Evolutionary conservation across 495 filamentous ascomycete species (phyloP), one percentile per base, ranked within the genome.

Genomic region (Aspergillus heteromorphus): DNA sequence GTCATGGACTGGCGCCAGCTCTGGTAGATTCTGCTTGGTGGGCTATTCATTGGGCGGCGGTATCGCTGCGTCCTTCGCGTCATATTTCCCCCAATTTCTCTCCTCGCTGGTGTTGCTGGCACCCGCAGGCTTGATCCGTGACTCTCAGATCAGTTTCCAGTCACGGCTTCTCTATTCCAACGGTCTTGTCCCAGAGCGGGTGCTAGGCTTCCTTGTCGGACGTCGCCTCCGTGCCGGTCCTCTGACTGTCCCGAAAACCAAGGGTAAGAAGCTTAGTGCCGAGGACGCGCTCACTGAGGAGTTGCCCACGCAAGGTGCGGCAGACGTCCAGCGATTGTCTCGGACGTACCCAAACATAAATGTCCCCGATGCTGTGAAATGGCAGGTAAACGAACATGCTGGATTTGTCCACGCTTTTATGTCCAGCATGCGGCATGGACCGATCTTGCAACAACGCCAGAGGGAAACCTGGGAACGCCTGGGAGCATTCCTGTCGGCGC

Each of bases 31-130:
- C 70, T 77, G 78, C 16, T 67, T 96, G 0, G 70, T 93, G 11
- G 92, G 92, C 2, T 96, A 95, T 70, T 91, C 87, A 0, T 77
- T 97, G 0, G 91, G 92, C 21, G 92, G 92, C 43, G 86, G 86
- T 31, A 84, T 96, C 43, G 77, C 81, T 10, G 83, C 84, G 9
- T 75, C 82, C n/a, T 95, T 96, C 60, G 83, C 88, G 1, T 75
- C 78, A 8, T 76, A 80, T 53, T 89, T 92, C 63, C 86, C 88
- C 0, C 65, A 82, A 18, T 69, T 90, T 7, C 64, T 96, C 11
- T 75, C 74, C 10, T 79, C 79, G 5, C 70, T 96, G 9, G 75
- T 89, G 6, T 79, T 97, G 25, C 73, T 96, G 30, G 88, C 89
- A 0, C 87, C 89, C 0, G 70, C 83, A 1, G 92, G 92, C 0